Base-by-base conservation (phyloP, 768 basidiomycete genomes). In the Xerocomellus intermedius region DNA sequence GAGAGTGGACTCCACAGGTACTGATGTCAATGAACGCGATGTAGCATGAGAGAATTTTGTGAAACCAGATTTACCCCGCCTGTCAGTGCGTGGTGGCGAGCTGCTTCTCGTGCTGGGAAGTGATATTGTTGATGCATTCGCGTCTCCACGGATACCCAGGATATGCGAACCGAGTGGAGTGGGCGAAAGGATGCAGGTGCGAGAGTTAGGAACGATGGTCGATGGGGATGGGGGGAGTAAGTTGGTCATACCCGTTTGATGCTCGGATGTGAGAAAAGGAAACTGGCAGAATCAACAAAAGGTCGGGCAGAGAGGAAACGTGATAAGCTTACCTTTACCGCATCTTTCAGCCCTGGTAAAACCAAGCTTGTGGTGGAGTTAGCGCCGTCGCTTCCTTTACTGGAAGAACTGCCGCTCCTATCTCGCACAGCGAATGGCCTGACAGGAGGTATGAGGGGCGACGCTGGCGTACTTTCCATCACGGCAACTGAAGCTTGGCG, bases 181-280 rank as follows among this genome's bases (percentile, higher is more conserved):
- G 3, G 77, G 72, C 16, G 75, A 73, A 35, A 72, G 64, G 16
- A 73, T 57, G 54, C 72, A 75, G 16, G 64, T 66, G 42, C 75
- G 77, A 33, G 69, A 69, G 52, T 58, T 74, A 57, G 72, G 74
- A 28, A 69, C 66, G 21, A 69, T 72, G 28, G 70, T 77, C 35
- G 79, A 83, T 9, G 87, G 89, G 13, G 90, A 91, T 2, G 90
- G 88, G 6, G 90, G 88, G 19, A 89, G 72, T 22, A 91, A 72
- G 61, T 91, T 89, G 14, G 78, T 61, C 69, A 85, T 82, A 32
- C 85, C 86, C 17, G 86, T 69, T 61, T 84, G 84, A 63, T 89
- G 84, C 48, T 87, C 87, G 2, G 84, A 84, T 19, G 85, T 82
- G 21, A 87, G 73, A 13, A 80, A 81, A 1, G 87, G 86, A 41